These are phyloP conservation scores for Penicillium arizonense DNA, from an alignment of 495 filamentous ascomycete species.

Conservation along the genomic window DNA sequence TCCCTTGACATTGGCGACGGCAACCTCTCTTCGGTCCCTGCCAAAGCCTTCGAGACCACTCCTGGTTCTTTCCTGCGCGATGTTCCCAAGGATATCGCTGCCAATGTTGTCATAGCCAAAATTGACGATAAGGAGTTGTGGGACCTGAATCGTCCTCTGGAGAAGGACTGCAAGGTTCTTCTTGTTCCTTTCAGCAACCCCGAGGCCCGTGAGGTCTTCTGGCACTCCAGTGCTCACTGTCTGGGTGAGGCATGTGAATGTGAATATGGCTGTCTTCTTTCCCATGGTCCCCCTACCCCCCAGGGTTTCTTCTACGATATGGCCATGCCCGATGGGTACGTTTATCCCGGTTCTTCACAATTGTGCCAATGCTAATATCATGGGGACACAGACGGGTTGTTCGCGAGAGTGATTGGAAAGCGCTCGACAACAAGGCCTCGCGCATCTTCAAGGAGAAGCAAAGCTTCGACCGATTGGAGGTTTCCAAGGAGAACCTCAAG, in stretches of 20 bases:
- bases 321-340: slow-evolving; percentile 69
- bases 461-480: slow-evolving; percentile 82
- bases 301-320: slow-evolving; percentile 99
- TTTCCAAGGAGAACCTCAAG: slow-evolving; percentile 84
- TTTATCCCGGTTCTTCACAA: neutral
- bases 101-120: slow-evolving; percentile 68
- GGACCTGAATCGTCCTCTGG: slow-evolving; percentile 89
- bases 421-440: slow-evolving; percentile 70
- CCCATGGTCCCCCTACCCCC: slow-evolving; percentile 87
- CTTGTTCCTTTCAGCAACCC: slow-evolving; percentile 82
- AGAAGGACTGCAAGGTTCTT: slow-evolving; percentile 69
- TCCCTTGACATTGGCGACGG: slow-evolving; percentile 49
- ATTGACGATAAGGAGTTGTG: slow-evolving; percentile 76
- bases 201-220: slow-evolving; percentile 82
- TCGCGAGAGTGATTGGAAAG: slow-evolving; percentile 69
- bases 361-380: slow-evolving; percentile 12
- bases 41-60: slow-evolving; percentile 54
- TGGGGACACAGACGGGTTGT: slow-evolving; percentile 55
- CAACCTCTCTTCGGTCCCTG: slow-evolving; percentile 39
- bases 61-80: slow-evolving; percentile 52
- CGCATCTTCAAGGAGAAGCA: slow-evolving; percentile 95
- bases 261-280: slow-evolving; percentile 85
- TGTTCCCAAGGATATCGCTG: slow-evolving; percentile 51
- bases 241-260: slow-evolving; percentile 92
- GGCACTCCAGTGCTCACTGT: slow-evolving; percentile 90